Base-by-base conservation (phyloP, 805 yeast genomes). In the Cyberlindnera saturnus region DNA sequence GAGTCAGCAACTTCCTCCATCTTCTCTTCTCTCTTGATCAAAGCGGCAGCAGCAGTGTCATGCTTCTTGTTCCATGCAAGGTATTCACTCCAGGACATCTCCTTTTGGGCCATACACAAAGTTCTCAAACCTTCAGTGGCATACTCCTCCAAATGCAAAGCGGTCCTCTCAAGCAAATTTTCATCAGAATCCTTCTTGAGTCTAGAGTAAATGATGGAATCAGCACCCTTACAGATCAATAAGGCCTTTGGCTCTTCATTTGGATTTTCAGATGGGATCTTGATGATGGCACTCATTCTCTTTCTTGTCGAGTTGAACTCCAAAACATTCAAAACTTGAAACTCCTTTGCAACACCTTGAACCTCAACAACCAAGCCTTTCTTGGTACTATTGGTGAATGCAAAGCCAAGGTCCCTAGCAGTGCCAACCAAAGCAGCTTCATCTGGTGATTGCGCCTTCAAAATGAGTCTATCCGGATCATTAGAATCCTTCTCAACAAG, bases 41-140 rank as follows among this genome's bases (percentile, higher is more conserved):
- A 58, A 2, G 89, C 72, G 8, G 87, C 74, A 20, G 86, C 73
- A 3, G 93, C 95, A 32, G 66, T 69, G 46, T 76, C 75, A 53
- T 82, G 85, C 39, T 71, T 73, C 31, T 63, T 62, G 55, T 74
- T 78, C 93, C 93, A 86, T 40, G 66, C 73, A 32, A 63, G 56
- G 57, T 82, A 86, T 52, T 80, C 77, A 3, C 65, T 45, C 85
- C 87, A 79, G 0, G 78, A 47, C 16, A 86, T 54, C 55, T 79
- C 86, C 53, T 81, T 68, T 57, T 81, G 82, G 1, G 90, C 90
- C 57, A 86, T 76, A 70, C 93, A 86, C 42, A 86, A 65, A 0
- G 95, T 86, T 71, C 95, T 75, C 49, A 86, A 70, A 50, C 95
- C 95, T 64, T 86, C 95, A 6, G 85, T 81, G 2, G 93, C 93